Evolutionary conservation across 2,329 filamentous ascomycete genomes (phyloP).

Genomic region (Fusarium praegraminearum): DNA sequence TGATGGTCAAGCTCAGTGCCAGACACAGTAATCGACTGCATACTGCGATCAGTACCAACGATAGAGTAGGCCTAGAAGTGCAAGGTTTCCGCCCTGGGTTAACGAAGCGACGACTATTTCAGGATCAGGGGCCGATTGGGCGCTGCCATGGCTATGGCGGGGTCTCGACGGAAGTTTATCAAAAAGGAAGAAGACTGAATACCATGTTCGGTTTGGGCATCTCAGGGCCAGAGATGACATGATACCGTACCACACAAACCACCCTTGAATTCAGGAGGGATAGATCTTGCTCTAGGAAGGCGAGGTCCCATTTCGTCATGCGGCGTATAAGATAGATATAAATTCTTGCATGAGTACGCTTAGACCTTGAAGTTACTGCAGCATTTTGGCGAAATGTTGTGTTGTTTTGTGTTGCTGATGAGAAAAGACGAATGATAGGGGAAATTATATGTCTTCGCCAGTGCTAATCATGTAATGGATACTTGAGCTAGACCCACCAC

Average conservation of each 20-base stretch:
- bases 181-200: slow-evolving; percentile 19
- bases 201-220: slow-evolving; percentile 19
- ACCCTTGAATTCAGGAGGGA: slow-evolving; percentile 24
- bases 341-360: slow-evolving; percentile 16
- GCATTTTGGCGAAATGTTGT: background rate
- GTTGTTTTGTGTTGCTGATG: background rate
- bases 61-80: slow-evolving; percentile 26
- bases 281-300: slow-evolving; percentile 14
- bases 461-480: background rate
- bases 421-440: background rate
- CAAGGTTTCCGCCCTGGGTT: slow-evolving; percentile 29
- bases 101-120: slow-evolving; percentile 47
- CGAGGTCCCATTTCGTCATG: slow-evolving; percentile 1
- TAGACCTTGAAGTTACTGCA: slow-evolving; percentile 1
- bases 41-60: slow-evolving; percentile 10
- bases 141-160: slow-evolving; percentile 17
- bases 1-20: slow-evolving; percentile 75
- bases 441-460: background rate
- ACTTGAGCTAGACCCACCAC: slow-evolving; percentile 18
- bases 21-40: slow-evolving; percentile 70
- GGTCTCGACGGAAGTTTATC: background rate
- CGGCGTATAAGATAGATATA: slow-evolving; percentile 30
- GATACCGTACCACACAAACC: slow-evolving; percentile 28
- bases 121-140: slow-evolving; percentile 25
- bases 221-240: slow-evolving; percentile 26